Conservation (phyloP, 169 alveolate species). For the Perkinsus olseni region DNA sequence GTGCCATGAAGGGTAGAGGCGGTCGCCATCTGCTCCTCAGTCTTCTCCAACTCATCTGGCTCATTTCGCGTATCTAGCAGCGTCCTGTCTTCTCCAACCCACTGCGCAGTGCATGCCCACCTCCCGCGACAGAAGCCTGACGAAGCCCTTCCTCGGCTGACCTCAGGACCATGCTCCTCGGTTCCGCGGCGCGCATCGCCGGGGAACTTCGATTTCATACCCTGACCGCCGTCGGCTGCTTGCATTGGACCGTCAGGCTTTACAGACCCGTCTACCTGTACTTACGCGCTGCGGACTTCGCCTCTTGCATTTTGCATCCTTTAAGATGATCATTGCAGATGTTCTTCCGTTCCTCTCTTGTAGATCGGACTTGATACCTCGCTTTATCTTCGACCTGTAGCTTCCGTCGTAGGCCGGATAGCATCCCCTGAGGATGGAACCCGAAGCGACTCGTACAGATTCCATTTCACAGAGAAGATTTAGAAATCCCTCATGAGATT, state of each 20-base stretch:
- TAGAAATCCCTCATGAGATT: too few relatives aligned
- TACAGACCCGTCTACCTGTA: too few relatives aligned
- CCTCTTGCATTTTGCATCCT: not conserved
- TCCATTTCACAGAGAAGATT: too few relatives aligned
- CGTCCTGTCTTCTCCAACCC: constrained; percentile 45
- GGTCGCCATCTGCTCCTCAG: constrained; percentile 68
- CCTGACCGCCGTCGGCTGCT: not conserved
- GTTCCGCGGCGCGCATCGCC: not conserved
- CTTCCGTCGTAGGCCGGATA: not conserved
- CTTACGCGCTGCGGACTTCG: not conserved
- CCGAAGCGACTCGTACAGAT: too few relatives aligned
- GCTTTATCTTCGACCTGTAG: not conserved
- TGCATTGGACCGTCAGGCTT: not conserved
- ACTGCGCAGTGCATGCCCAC: constrained; percentile 26
- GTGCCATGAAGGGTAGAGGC: constrained; percentile 63
- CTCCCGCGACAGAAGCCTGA: constrained; percentile 69
- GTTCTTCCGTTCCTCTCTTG: constrained; percentile 5
- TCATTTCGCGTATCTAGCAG: constrained; percentile 44
- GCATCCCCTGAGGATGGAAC: not conserved
- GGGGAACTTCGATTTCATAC: constrained; percentile 61
- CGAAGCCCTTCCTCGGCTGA: constrained; percentile 81
- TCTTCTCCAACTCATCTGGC: constrained; percentile 59
- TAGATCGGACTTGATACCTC: not conserved
- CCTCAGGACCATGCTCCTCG: constrained; percentile 56
- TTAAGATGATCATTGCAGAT: not conserved